These are phyloP conservation scores for Fraxinus sp. DNA, from an alignment of 305 asterid genomes.

Conservation along the genomic window DNA sequence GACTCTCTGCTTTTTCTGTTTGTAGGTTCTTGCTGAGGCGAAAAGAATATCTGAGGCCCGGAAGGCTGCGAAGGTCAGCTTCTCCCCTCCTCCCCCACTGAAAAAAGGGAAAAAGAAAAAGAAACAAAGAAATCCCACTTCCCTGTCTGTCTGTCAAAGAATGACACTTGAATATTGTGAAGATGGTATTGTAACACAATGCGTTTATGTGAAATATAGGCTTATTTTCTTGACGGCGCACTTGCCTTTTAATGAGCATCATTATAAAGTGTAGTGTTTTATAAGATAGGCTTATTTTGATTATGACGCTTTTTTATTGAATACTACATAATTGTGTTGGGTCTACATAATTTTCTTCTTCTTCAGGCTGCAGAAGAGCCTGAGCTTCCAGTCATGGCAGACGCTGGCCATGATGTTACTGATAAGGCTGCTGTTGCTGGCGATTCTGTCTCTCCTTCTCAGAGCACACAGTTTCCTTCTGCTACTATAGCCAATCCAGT, in stretches of 20 bases:
- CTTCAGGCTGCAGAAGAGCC: slow-evolving; percentile 57
- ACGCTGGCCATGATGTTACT: slow-evolving; percentile 44
- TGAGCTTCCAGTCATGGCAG: slow-evolving; percentile 48
- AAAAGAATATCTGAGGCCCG: slow-evolving; percentile 83
- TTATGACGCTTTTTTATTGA: neutral
- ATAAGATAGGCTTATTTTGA: neutral
- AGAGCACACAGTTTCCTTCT: slow-evolving; percentile 55
- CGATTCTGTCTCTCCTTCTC: slow-evolving; percentile 48
- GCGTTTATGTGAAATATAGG: neutral
- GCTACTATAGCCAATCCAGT: slow-evolving; percentile 46
- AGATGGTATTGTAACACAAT: neutral
- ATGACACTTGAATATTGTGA: neutral
- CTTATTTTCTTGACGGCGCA: neutral
- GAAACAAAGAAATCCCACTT: neutral
- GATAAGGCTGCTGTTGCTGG: slow-evolving; percentile 44
- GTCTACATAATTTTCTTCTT: slow-evolving; percentile 6
- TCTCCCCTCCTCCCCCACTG: neutral
- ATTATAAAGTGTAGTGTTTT: neutral
- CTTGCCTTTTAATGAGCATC: neutral
- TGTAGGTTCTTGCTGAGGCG: slow-evolving; percentile 88
- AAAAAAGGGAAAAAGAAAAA: neutral
- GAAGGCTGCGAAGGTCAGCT: slow-evolving; percentile 64
- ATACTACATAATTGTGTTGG: neutral
- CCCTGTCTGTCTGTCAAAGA: neutral
- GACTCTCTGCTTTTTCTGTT: slow-evolving; percentile 10